Evolutionary conservation across 2,329 filamentous ascomycete species (phyloP), one percentile per base, ranked within the genome.

Genomic region (Fusarium humuli): DNA sequence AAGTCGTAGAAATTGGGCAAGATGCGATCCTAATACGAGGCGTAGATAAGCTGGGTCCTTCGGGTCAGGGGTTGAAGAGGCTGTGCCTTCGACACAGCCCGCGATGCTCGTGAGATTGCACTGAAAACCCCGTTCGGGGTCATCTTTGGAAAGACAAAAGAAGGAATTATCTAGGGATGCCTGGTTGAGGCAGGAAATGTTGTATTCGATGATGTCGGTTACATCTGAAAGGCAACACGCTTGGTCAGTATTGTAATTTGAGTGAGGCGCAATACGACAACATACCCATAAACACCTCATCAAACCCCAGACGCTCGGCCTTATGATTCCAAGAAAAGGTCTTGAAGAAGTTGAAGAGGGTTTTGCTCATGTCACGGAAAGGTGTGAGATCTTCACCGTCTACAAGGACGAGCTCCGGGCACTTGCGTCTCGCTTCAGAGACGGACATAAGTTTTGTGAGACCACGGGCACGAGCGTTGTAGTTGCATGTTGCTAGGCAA

Each of bases 401-500:
- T 40, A 96, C 88, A 50, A 98, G 90, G 54, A 97, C 88, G 18
- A 97, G 87, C 60, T 97, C 93, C 1, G 94, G 94, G 72, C 94
- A 97, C 29, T 90, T 79, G 73, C 86, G 89, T 80, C 88, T 92
- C 6, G 95, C 96, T 67, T 98, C 94, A 56, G 85, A 87, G 77
- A 98, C 90, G 69, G 94, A 87, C 85, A 97, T 94, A 65, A 98
- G 85, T 83, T 99, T 98, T 79, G 87, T 85, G 57, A 94, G 85
- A 57, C 89, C 89, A n/a, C 82, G 86, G 54, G 89, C 83, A 37
- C 95, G 90, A 23, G 95, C 95, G 77, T 92, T 93, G 79, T 98
- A 98, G 81, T 98, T 98, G 86, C 93, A 97, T 7, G 94, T 97
- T 23, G 94, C 93, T 42, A 96, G 86, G 58, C 98, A 97, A 78